phyloP scores from a whole-genome alignment of 73 alveolate species.

The Blepharisma stoltei region DNA sequence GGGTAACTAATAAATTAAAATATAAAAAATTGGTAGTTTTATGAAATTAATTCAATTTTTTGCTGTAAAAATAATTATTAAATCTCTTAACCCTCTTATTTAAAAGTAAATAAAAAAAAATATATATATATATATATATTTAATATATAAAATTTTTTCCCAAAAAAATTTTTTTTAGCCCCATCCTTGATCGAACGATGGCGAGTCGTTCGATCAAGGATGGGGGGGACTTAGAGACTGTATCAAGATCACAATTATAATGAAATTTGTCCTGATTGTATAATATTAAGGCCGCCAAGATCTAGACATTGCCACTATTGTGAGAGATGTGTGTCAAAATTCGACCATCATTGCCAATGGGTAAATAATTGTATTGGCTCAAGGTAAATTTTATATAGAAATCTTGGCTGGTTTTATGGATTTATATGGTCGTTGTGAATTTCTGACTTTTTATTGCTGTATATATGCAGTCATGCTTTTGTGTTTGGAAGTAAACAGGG shows the following conservation, averaged over 20 bases:
- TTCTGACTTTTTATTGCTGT: not conserved
- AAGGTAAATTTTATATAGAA: not conserved
- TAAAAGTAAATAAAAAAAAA: too few relatives aligned
- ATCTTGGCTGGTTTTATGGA: slow-evolving; percentile 13
- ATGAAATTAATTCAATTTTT: too few relatives aligned
- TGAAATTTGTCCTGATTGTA: slow-evolving; percentile 38
- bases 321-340: slow-evolving; percentile 35
- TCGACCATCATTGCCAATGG: slow-evolving; percentile 48
- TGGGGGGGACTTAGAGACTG: not conserved
- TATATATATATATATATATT: too few relatives aligned
- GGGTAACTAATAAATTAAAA: too few relatives aligned
- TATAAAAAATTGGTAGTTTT: too few relatives aligned
- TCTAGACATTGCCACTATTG: slow-evolving; percentile 40
- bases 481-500: not conserved
- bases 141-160: too few relatives aligned
- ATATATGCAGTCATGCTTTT: not conserved
- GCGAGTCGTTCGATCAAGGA: too few relatives aligned
- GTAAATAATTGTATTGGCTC: slow-evolving; percentile 41
- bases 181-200: too few relatives aligned
- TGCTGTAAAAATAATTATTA: too few relatives aligned
- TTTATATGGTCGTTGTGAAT: not conserved
- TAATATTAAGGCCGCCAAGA: slow-evolving; percentile 28
- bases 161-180: too few relatives aligned
- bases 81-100: too few relatives aligned
- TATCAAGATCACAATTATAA: not conserved